Percentiles rank a stretch among this genome's conserved stretches.
Conservation (phyloP, 176 grass and related monocot genomes). For the Lolium multiflorum region DNA sequence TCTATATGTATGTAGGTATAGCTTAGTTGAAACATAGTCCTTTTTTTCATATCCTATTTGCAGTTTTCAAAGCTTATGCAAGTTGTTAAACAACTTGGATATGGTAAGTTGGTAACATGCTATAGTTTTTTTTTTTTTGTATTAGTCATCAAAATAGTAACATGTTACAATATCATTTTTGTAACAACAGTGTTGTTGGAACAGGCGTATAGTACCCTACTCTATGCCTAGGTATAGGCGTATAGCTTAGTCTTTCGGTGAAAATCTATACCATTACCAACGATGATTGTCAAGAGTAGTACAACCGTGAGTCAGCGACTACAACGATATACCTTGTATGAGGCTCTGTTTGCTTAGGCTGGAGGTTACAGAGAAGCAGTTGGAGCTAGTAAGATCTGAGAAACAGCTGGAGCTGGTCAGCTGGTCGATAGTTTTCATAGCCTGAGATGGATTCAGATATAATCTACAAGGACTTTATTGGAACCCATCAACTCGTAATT, state of each 20-base stretch:
- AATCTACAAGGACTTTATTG: neutral
- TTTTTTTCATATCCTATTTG: neutral
- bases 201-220: neutral
- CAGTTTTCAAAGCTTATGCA: neutral
- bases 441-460: neutral
- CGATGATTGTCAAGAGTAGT: slow-evolving; percentile 24
- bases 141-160: neutral
- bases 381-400: neutral
- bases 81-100: neutral
- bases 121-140: slow-evolving; percentile 2
- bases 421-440: neutral
- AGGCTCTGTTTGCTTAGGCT: neutral
- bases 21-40: neutral
- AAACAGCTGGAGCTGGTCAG: slow-evolving; percentile 9
- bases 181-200: no score
- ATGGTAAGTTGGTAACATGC: neutral
- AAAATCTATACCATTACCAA: neutral
- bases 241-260: neutral
- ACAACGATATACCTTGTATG: neutral
- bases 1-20: neutral
- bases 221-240: neutral
- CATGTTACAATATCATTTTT: neutral
- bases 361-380: neutral
- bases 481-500: neutral
- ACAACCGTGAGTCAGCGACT: neutral